Evolutionary conservation across 495 filamentous ascomycete genomes (phyloP), one percentile per base, ranked within the genome.

Genomic region (Xylaria longipes): DNA sequence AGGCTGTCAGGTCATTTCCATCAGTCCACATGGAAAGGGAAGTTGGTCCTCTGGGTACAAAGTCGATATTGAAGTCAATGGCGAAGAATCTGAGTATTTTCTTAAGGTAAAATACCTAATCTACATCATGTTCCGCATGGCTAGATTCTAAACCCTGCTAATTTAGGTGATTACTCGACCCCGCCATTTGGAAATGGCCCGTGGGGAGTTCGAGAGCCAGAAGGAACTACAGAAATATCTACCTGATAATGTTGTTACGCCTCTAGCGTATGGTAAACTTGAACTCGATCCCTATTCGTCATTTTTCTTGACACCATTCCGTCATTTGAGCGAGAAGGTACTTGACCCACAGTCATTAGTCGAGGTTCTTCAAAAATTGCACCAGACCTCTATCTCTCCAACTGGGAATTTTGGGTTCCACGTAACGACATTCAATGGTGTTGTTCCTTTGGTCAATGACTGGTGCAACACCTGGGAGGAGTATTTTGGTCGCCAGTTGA

Each of bases 331-430:
- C 29, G 70, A 60, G 3, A 4, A 33, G 73, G 76, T 68, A 57
- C 84, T 83, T 35, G 79, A 84, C 5, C 77, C 80, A n/a, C 31
- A 75, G 3, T 67, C 78, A 29, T 80, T 87, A 43, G 61, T 73
- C 46, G 64, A 69, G 1, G 69, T 74, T 15, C 68, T 88, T 5
- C 77, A 80, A 48, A 72, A 74, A 35, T 73, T 88, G 8, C 85
- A 88, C 61, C 69, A 72, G 48, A 78, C 79, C 1, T 77, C 76
- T 15, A 71, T 66, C 22, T 87, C 85, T 14, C 86, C 85, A 1
- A 84, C 74, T 48, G 84, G 83, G 8, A 84, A 83, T 71, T 89
- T 85, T 69, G 86, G 86, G 1, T 88, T 88, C 71, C 82, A 84
- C 52, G 71, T 82, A 3, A 76, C 80, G 0, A 87, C 86, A 1